Evolutionary conservation across 2,329 filamentous ascomycete genomes (phyloP).

Genomic region (Plectosphaerella cucumerina): DNA sequence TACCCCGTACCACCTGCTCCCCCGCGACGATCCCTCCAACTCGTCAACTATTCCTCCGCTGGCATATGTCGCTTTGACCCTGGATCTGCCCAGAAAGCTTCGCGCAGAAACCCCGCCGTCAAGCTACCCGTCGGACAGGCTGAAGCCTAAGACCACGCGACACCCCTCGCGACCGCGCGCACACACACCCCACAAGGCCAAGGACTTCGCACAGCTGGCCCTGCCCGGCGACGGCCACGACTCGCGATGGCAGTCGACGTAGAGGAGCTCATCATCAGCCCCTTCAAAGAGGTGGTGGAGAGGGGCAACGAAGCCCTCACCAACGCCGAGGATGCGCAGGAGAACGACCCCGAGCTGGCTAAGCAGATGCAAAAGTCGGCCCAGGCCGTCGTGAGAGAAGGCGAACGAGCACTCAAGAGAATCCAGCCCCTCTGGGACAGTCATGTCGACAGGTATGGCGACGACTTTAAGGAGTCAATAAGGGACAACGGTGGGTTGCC

Average conservation of each 20-base stretch:
- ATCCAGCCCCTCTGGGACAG: constrained; percentile 32
- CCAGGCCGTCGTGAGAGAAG: constrained; percentile 28
- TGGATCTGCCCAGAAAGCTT: background rate
- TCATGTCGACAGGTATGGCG: constrained; percentile 29
- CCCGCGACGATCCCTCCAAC: too few relatives aligned
- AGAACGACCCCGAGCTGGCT: constrained; percentile 15
- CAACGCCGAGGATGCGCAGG: constrained; percentile 23
- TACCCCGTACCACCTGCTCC: too few relatives aligned
- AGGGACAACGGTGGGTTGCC: constrained; percentile 25
- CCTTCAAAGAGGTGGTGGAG: constrained; percentile 34
- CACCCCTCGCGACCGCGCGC: background rate
- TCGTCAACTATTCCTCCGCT: background rate
- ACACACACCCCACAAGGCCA: background rate
- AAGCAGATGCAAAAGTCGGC: constrained; percentile 27
- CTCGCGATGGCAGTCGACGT: constrained; percentile 9
- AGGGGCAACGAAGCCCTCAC: constrained; percentile 29
- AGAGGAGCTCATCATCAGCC: constrained; percentile 14
- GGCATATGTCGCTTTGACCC: background rate
- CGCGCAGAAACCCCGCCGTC: background rate
- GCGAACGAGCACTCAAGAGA: constrained; percentile 29
- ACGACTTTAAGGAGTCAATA: constrained; percentile 29
- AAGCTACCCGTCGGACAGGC: too few relatives aligned
- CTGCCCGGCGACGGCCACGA: background rate
- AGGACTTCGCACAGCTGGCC: background rate
- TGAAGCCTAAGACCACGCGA: too few relatives aligned